Evolutionary conservation across 306 rosid genomes (phyloP).

Genomic region (Albizia julibrissin): DNA sequence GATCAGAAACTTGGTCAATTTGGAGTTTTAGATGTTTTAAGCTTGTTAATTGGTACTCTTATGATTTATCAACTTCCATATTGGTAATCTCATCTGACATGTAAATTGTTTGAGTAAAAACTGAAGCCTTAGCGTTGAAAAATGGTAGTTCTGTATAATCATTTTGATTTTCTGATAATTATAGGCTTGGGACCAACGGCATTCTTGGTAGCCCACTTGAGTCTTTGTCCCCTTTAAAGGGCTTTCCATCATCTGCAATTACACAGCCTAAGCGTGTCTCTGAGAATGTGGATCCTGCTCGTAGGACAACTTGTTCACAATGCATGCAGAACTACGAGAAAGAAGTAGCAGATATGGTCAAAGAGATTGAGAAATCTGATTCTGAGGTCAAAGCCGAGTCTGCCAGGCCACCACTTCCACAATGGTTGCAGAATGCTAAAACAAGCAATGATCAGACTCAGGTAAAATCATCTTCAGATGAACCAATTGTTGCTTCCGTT

Average conservation of each 20-base stretch:
- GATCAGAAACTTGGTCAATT: constrained; percentile 18
- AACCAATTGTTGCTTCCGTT: not conserved
- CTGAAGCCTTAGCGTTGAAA: constrained; percentile 25
- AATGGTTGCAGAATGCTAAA: constrained; percentile 87
- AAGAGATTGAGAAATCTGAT: constrained; percentile 65
- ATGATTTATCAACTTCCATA: not conserved
- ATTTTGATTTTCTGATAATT: constrained; percentile 23
- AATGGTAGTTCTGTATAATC: constrained; percentile 38
- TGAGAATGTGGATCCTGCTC: constrained; percentile 61
- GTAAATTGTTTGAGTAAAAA: not conserved
- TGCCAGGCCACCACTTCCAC: constrained; percentile 62
- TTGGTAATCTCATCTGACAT: no score
- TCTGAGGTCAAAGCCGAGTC: constrained; percentile 54
- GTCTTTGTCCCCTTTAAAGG: constrained; percentile 71
- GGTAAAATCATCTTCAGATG: constrained; percentile 43
- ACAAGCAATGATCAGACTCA: constrained; percentile 52
- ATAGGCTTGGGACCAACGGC: constrained; percentile 83
- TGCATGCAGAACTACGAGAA: constrained; percentile 59
- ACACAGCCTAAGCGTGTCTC: constrained; percentile 51
- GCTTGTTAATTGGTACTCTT: not conserved
- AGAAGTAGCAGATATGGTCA: constrained; percentile 59
- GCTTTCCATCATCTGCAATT: constrained; percentile 50
- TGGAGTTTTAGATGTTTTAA: not conserved
- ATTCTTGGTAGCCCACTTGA: constrained; percentile 76
- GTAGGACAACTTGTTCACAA: constrained; percentile 59